Evolutionary conservation across 352 stramenopile species (phyloP).

Genomic region (Phytophthora fragariae): DNA sequence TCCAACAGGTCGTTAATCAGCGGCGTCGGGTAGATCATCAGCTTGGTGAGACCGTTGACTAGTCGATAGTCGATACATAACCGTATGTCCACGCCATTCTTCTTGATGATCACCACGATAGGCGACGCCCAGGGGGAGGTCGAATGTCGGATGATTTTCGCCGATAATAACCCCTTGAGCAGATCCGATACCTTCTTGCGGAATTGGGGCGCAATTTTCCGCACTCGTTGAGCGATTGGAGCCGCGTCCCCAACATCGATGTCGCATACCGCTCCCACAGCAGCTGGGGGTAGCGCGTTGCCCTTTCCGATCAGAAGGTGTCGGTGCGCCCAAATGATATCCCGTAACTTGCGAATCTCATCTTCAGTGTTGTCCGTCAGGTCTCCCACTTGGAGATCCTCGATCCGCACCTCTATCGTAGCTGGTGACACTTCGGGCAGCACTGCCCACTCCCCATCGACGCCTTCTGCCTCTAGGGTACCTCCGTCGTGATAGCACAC

Average conservation of each 20-base stretch:
- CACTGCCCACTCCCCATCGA: conserved; percentile 22
- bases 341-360: conserved; percentile 17
- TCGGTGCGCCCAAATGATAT: conserved; percentile 25
- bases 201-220: not conserved
- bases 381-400: conserved; percentile 30
- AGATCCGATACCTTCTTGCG: not conserved
- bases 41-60: not conserved
- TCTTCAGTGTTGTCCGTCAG: conserved; percentile 13
- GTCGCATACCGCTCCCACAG: not conserved
- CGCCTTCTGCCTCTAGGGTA: conserved; percentile 16
- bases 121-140: not conserved
- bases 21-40: not conserved
- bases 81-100: not conserved
- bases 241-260: not conserved
- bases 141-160: not conserved
- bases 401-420: conserved; percentile 15
- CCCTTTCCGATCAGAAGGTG: conserved; percentile 32
- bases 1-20: not conserved
- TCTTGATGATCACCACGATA: not conserved
- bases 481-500: conserved; percentile 24
- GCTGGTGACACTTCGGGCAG: conserved; percentile 23
- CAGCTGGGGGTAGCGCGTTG: not conserved
- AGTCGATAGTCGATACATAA: not conserved
- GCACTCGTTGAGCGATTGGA: not conserved
- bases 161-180: not conserved